A percentile compares a stretch with the other conserved stretches of the same genome.
Conservation (phyloP, 2,329 filamentous ascomycete species). For the Pyrenophora tritici-repentis region DNA sequence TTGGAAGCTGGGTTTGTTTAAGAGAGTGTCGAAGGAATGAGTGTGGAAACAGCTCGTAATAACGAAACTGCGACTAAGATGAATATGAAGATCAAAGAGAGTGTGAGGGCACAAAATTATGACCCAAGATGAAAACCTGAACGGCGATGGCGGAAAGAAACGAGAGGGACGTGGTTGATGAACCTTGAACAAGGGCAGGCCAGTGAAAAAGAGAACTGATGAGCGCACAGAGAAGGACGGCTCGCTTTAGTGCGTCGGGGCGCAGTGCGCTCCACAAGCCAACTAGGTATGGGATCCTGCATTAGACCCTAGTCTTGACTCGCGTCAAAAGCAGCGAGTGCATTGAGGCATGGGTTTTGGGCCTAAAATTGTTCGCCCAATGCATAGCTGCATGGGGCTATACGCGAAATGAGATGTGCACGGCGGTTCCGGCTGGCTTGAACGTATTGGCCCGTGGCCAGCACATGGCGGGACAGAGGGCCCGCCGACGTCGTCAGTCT, state of each 20-base stretch:
- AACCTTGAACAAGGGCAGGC: constrained; percentile 47
- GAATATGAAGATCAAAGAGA: constrained; percentile 19
- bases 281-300: constrained; percentile 32
- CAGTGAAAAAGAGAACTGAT: constrained; percentile 51
- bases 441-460: constrained; percentile 22
- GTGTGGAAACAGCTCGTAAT: constrained; percentile 48
- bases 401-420: constrained; percentile 46
- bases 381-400: constrained; percentile 37
- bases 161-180: constrained; percentile 50
- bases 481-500: constrained; percentile 15
- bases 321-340: constrained; percentile 41
- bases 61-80: constrained; percentile 49
- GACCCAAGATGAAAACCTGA: constrained; percentile 46
- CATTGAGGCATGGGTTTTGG: constrained; percentile 45
- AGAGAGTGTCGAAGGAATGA: constrained; percentile 44
- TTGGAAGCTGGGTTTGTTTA: constrained; percentile 27
- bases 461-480: constrained; percentile 26
- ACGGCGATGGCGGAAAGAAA: constrained; percentile 42
- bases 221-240: constrained; percentile 46
- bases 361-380: constrained; percentile 39
- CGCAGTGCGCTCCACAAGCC: constrained; percentile 47
- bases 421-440: constrained; percentile 30
- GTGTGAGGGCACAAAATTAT: constrained; percentile 24
- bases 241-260: constrained; percentile 47
- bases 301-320: constrained; percentile 24